Percentiles rank a stretch among this genome's conserved stretches.
phyloP scores from a whole-genome alignment of 2,329 filamentous ascomycete species.

The Talaromyces rugulosus region DNA sequence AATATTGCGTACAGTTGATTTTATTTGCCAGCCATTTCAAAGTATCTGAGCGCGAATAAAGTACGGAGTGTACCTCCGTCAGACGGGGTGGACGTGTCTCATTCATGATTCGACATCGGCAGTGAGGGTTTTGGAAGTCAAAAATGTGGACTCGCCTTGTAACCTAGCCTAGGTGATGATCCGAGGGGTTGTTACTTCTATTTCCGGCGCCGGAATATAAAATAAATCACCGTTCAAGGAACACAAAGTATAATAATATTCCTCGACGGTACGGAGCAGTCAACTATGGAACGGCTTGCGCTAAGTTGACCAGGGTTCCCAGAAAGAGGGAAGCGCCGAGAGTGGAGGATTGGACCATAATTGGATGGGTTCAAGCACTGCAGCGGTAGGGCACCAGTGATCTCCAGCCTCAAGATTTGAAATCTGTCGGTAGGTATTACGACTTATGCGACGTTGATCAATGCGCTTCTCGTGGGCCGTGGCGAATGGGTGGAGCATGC shows the following conservation, averaged over 20 bases:
- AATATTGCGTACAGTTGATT: background rate
- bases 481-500: constrained; percentile 1
- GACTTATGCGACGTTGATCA: background rate
- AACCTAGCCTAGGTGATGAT: background rate
- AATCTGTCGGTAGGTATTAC: background rate
- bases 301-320: background rate
- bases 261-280: background rate
- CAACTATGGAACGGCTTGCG: background rate
- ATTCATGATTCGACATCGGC: background rate
- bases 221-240: background rate
- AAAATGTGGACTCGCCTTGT: background rate
- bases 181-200: background rate
- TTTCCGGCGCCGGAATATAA: background rate
- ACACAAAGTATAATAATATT: background rate
- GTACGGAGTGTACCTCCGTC: background rate
- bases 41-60: background rate
- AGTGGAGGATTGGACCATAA: background rate
- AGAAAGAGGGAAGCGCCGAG: background rate
- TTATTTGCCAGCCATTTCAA: background rate
- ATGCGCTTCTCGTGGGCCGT: background rate
- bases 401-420: background rate
- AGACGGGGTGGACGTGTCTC: background rate
- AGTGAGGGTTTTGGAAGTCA: background rate
- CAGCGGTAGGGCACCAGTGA: background rate
- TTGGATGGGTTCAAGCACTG: background rate